These are phyloP conservation scores for Candida pseudoviswanathii DNA, from an alignment of 1,139 yeast species.

Conservation along the genomic window DNA sequence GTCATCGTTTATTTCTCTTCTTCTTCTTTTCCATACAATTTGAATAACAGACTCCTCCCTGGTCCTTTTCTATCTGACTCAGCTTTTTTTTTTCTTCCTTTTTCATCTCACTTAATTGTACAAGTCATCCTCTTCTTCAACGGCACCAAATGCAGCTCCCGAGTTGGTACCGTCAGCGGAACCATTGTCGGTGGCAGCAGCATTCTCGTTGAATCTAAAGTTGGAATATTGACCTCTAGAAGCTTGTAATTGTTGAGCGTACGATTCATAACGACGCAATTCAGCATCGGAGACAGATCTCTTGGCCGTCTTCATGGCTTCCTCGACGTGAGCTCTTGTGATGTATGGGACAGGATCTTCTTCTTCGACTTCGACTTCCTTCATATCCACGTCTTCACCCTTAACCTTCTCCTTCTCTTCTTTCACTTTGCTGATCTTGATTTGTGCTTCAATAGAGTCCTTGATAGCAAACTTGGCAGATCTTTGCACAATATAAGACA, in stretches of 20 bases:
- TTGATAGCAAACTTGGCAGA: slow-evolving; percentile 98
- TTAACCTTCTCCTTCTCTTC: slow-evolving; percentile 40
- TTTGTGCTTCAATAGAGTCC: slow-evolving; percentile 91
- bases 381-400: slow-evolving; percentile 69
- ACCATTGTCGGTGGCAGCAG: slow-evolving; percentile 19
- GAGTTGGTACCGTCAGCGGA: slow-evolving; percentile 17
- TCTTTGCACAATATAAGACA: slow-evolving; percentile 95
- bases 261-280: slow-evolving; percentile 97
- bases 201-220: slow-evolving; percentile 60
- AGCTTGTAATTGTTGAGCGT: slow-evolving; percentile 94
- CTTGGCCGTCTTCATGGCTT: slow-evolving; percentile 99
- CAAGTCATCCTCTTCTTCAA: slow-evolving; percentile 92
- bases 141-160: slow-evolving; percentile 57
- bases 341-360: slow-evolving; percentile 95
- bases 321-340: slow-evolving; percentile 91
- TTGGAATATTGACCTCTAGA: slow-evolving; percentile 90
- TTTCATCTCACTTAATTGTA: slow-evolving; percentile 54
- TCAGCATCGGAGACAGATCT: slow-evolving; percentile 97
- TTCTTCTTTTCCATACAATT: too few relatives aligned
- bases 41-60: not conserved
- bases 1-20: not conserved
- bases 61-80: not conserved
- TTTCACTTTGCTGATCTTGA: slow-evolving; percentile 55
- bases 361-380: slow-evolving; percentile 56
- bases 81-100: not conserved